phyloP scores from a whole-genome alignment of 2,329 filamentous ascomycete genomes.

The Colletotrichum sp. region DNA sequence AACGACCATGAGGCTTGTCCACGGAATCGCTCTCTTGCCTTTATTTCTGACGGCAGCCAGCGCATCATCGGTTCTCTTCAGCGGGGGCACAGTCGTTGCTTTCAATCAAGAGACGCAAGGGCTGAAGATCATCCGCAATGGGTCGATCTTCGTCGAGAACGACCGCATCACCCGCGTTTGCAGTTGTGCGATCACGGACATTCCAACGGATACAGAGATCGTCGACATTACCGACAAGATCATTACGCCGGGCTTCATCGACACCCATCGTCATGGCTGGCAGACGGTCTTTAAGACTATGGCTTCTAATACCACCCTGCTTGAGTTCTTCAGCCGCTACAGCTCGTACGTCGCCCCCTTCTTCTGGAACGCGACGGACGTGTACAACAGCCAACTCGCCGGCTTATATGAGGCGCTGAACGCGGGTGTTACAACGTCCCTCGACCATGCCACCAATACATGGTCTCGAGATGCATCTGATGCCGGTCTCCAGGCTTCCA shows the following conservation, averaged over 20 bases:
- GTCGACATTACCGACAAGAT: constrained; percentile 45
- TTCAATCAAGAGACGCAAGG: too few species aligned
- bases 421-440: neutral
- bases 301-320: constrained; percentile 24
- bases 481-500: constrained; percentile 48
- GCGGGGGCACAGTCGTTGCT: too few species aligned
- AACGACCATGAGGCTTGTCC: too few species aligned
- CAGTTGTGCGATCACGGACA: too few species aligned
- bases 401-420: neutral
- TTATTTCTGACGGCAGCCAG: too few species aligned
- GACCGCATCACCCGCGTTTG: too few species aligned
- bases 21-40: too few species aligned
- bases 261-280: constrained; percentile 51
- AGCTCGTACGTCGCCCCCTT: constrained; percentile 24
- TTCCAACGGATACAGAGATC: constrained; percentile 24
- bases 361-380: neutral
- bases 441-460: constrained; percentile 57
- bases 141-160: too few species aligned
- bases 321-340: neutral
- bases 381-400: neutral
- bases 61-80: too few species aligned
- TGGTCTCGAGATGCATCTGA: constrained; percentile 44
- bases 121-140: too few species aligned
- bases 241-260: constrained; percentile 45
- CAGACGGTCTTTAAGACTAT: constrained; percentile 36